Base-by-base conservation (phyloP, 2,329 filamentous ascomycete genomes). In the Colletotrichum endophyticum region DNA sequence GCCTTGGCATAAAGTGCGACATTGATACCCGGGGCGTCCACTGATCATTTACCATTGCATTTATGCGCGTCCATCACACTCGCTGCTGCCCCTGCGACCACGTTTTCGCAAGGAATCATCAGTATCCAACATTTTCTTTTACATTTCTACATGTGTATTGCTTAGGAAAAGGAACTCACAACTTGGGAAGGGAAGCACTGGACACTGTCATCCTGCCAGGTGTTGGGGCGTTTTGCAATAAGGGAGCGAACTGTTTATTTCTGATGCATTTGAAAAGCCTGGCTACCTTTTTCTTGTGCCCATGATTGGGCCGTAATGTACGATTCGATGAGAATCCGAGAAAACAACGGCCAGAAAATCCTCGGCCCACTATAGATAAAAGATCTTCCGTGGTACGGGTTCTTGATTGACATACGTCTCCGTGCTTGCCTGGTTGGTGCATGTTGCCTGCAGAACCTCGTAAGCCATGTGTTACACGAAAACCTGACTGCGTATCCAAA, bases 161-260 rank as follows among this genome's bases (percentile, higher is more conserved):
- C 36, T 16, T 34, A 30, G 66, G 57, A 75, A 13, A 61, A 62
- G 39, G 30, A 30, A 25, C 28, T 71, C 15, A 22, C 44, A 56
- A 34, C 25, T 63, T 16, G 67, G 66, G 62, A 66, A 30, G 63
- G 66, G 49, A 59, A 36, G 53, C 59, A 32, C 15, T 27, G 7
- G 57, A 57, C 36, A 57, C 25, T 49, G 44, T 72, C 53, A 71
- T 71, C 67, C 72, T 49, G 62, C 53, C 19, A 64, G 72, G 75
- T 75, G 66, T 70, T 32, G 53, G 57, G 75, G 75, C 72, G 72
- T 77, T 75, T 72, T 62, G 49, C 49, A 57, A 63, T 64, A 32
- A 77, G 25, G 56, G 56, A 75, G 74, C 70, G 74, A 74, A 56
- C 56, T 74, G 16, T 63, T 61, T 66, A 70, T 49, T 72, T 49